Conservation (phyloP, 2,329 filamentous ascomycete species). For the Cytospora paraplurivora region DNA sequence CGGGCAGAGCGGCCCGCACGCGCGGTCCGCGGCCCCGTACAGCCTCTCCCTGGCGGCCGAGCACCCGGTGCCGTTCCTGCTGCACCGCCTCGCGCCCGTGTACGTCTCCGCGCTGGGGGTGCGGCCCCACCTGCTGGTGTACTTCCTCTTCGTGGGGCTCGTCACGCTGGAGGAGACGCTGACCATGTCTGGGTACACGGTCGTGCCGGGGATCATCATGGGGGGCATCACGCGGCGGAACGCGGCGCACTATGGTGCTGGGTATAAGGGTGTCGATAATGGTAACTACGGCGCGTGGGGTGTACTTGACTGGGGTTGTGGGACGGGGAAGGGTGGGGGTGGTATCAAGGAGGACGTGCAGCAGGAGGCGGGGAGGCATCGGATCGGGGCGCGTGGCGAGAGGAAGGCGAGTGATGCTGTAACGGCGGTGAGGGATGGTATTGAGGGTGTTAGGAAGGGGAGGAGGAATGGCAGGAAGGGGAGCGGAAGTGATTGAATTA, state of each 20-base stretch:
- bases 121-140: constrained; percentile 72
- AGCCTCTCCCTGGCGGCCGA: constrained; percentile 67
- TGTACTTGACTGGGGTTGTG: constrained; percentile 62
- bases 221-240: constrained; percentile 46
- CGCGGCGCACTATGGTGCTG: constrained; percentile 43
- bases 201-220: constrained; percentile 56
- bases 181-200: constrained; percentile 67
- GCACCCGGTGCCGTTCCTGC: constrained; percentile 65
- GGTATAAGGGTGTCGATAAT: constrained; percentile 41
- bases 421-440: constrained; percentile 39
- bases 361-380: constrained; percentile 58
- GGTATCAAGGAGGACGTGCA: constrained; percentile 57
- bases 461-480: constrained; percentile 23
- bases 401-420: constrained; percentile 39
- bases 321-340: constrained; percentile 54
- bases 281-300: constrained; percentile 67
- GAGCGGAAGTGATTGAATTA: constrained; percentile 34
- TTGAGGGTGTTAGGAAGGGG: constrained; percentile 38
- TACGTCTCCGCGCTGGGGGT: constrained; percentile 67
- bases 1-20: constrained; percentile 50
- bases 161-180: constrained; percentile 68
- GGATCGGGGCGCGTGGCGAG: constrained; percentile 46
- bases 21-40: constrained; percentile 57
- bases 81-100: constrained; percentile 64
- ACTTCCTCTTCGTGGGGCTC: constrained; percentile 64